Evolutionary conservation across 2,329 filamentous ascomycete species (phyloP).

Genomic region (Xylariaceae sp.): DNA sequence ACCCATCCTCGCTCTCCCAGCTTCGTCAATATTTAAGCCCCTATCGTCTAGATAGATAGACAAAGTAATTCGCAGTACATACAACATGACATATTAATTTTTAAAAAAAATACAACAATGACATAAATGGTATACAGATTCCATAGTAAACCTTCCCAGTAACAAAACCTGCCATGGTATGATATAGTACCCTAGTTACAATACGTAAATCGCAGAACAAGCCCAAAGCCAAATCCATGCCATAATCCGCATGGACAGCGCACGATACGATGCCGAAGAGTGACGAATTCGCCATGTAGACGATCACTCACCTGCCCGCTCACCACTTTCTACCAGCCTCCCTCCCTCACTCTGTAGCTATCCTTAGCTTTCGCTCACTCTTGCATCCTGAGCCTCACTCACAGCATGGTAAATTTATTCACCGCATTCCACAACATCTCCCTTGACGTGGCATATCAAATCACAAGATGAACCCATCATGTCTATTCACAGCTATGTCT

Average conservation of each 20-base stretch:
- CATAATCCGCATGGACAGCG: not conserved
- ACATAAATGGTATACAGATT: too few relatives aligned
- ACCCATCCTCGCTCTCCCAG: too few relatives aligned
- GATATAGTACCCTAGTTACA: too few relatives aligned
- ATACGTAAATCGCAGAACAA: slow-evolving; percentile 1
- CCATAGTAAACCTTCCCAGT: too few relatives aligned
- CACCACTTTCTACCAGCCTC: not conserved
- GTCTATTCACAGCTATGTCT: slow-evolving; percentile 7
- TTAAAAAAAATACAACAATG: too few relatives aligned
- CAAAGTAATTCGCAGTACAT: too few relatives aligned
- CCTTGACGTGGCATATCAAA: not conserved
- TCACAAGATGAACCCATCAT: not conserved
- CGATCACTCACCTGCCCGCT: not conserved
- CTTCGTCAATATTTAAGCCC: too few relatives aligned
- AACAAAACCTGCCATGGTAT: too few relatives aligned
- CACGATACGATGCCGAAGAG: not conserved
- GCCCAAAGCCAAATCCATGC: not conserved
- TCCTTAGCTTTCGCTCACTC: not conserved
- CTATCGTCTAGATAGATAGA: too few relatives aligned
- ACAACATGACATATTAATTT: too few relatives aligned
- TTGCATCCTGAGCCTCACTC: too few relatives aligned
- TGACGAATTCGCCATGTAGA: not conserved
- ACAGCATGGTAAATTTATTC: not conserved
- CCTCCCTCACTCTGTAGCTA: not conserved
- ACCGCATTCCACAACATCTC: not conserved